These are phyloP conservation scores for Sanguinoderma infundibulare DNA, from an alignment of 1,284 basidiomycete species.

Conservation along the genomic window DNA sequence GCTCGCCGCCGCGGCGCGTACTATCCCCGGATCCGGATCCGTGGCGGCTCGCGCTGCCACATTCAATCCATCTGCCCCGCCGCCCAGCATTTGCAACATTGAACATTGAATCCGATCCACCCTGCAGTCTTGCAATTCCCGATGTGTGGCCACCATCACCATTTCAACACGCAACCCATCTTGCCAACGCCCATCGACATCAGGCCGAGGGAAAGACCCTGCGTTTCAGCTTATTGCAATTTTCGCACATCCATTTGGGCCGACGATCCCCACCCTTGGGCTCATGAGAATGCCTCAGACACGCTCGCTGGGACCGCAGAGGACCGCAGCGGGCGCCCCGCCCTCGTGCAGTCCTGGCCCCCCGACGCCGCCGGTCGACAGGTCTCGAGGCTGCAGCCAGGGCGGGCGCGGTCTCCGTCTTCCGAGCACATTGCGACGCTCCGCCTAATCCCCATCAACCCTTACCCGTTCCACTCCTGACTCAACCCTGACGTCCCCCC, in stretches of 20 bases:
- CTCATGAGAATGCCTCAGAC: too few relatives aligned
- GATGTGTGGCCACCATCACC: background rate
- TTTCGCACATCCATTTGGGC: background rate
- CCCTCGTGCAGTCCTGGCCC: too few relatives aligned
- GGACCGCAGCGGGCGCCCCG: too few relatives aligned
- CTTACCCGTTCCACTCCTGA: too few relatives aligned
- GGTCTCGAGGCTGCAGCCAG: too few relatives aligned
- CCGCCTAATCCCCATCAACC: too few relatives aligned
- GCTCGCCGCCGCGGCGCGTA: background rate
- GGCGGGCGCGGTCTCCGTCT: too few relatives aligned
- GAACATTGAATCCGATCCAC: background rate
- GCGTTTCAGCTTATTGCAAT: slow-evolving; percentile 9
- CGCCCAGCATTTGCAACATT: background rate
- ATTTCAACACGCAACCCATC: slow-evolving; percentile 1
- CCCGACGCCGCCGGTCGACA: too few relatives aligned
- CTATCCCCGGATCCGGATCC: background rate
- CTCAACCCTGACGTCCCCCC: too few relatives aligned
- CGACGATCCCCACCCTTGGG: too few relatives aligned
- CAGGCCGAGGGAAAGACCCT: background rate
- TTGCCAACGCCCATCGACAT: background rate
- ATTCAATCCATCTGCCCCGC: background rate
- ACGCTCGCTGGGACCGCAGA: too few relatives aligned
- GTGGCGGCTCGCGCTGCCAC: background rate
- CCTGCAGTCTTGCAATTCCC: background rate
- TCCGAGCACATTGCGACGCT: too few relatives aligned